Percentiles rank a stretch among this genome's conserved stretches.
These are phyloP conservation scores for Pythium oligandrum DNA, from an alignment of 352 stramenopile species.

Conservation along the genomic window DNA sequence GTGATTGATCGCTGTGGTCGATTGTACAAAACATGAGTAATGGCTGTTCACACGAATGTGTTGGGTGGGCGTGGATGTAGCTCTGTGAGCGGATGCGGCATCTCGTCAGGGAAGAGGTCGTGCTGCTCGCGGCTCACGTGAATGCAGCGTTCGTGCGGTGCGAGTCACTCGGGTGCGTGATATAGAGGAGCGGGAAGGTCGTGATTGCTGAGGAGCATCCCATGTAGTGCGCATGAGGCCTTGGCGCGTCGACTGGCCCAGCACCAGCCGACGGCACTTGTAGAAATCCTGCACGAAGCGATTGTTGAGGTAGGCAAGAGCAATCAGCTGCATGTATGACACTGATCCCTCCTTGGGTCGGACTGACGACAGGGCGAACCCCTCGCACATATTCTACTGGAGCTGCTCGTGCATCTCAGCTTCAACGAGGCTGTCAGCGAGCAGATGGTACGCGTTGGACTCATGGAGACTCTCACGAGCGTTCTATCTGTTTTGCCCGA, in stretches of 20 bases:
- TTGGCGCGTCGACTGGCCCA: too few species aligned
- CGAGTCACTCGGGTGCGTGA: slow-evolving; percentile 4
- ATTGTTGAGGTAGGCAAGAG: slow-evolving; percentile 12
- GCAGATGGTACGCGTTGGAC: slow-evolving; percentile 2
- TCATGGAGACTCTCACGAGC: slow-evolving; percentile 16
- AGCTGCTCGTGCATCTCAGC: slow-evolving; percentile 15
- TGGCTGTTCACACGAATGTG: not conserved
- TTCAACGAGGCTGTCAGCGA: slow-evolving; percentile 1
- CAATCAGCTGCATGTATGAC: not conserved
- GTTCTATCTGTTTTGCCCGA: slow-evolving; percentile 10
- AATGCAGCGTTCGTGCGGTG: slow-evolving; percentile 13
- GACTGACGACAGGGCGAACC: slow-evolving; percentile 10
- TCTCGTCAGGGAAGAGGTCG: slow-evolving; percentile 11
- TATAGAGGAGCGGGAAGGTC: too few species aligned
- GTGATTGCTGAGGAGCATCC: too few species aligned
- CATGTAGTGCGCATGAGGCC: too few species aligned
- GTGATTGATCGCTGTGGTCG: too few species aligned
- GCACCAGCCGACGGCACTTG: too few species aligned
- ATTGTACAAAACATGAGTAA: too few species aligned
- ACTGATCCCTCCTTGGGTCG: too few species aligned
- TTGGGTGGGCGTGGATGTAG: not conserved
- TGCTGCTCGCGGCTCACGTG: slow-evolving; percentile 11
- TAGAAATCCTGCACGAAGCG: slow-evolving; percentile 1
- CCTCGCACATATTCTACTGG: slow-evolving; percentile 14
- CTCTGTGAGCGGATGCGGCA: slow-evolving; percentile 9